Base-by-base conservation (phyloP, 2,329 filamentous ascomycete species). In the Fusarium ramigenum region DNA sequence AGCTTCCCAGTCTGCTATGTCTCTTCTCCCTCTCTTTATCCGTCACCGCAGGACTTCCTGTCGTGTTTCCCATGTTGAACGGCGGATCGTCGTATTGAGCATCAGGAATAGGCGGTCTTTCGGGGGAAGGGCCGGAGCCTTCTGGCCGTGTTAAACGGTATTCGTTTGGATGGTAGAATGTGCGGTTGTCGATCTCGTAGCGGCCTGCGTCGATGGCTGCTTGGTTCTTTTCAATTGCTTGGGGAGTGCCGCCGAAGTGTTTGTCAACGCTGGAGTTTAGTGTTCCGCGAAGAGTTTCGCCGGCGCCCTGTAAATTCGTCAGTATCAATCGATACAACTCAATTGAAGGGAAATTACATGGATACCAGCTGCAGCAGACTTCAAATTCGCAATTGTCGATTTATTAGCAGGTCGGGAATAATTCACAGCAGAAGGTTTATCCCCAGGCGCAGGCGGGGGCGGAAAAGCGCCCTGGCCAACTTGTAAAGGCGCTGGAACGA, bases 271-370 rank as follows among this genome's bases (percentile, higher is more conserved):
- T 75, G 7, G 72, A 70, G 60, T 77, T 77, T 30, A 77, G 58
- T n/a, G 75, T 77, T 18, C 75, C 75, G 1, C 75, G 75, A 5
- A 77, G 74, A 14, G 75, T 75, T 44, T 77, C 75, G 9, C 75
- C 73, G 14, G 75, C 75, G 18, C 75, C 75, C 75, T 77, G 9
- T 6, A 36, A 21, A 2, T 1, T n/a, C 16, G n/a, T 66, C 9
- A 68, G 50, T 4, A n/a, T 65, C 5, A 12, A 21, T 43, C 10
- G 11, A 2, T 0, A 11, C 2, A 1, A 5, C 1, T 11, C 3
- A 30, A 1, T 15, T 23, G 25, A 4, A 2, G 3, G 3, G 7
- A 10, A 40, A 65, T 43, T 61, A 72, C 75, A 23, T 77, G 75
- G 9, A 77, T 75, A 10, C 75, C 75, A 7, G 74, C 75, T 0